phyloP scores from a whole-genome alignment of 768 basidiomycete genomes.

The Boletus rufocinnamomeus region DNA sequence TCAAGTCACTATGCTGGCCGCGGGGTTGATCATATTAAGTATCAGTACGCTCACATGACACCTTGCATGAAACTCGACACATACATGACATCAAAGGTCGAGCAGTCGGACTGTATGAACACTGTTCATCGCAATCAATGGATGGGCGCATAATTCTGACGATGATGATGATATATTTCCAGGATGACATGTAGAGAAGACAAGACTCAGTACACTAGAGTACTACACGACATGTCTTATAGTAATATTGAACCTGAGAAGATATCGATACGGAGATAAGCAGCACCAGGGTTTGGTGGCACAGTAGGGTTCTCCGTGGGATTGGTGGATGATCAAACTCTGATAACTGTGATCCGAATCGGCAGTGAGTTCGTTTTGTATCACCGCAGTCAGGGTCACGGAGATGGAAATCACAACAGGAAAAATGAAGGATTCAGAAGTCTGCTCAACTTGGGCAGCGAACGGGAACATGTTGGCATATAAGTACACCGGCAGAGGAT shows the following conservation, averaged over 20 bases:
- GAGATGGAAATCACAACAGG: neutral
- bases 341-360: constrained; percentile 24
- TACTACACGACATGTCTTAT: neutral
- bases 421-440: neutral
- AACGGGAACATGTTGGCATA: neutral
- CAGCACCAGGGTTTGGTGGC: neutral
- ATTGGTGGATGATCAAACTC: constrained; percentile 15
- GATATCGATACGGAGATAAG: constrained; percentile 21
- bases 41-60: too few relatives aligned
- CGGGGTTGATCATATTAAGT: too few relatives aligned
- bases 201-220: neutral
- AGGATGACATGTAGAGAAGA: neutral
- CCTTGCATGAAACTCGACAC: neutral
- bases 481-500: neutral
- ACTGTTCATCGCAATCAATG: neutral
- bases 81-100: neutral
- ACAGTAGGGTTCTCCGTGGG: constrained; percentile 10
- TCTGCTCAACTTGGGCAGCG: too few relatives aligned
- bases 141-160: neutral
- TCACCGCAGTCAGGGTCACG: constrained; percentile 18
- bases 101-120: neutral
- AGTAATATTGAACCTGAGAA: neutral
- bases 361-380: neutral
- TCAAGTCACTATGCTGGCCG: too few relatives aligned
- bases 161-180: neutral